phyloP scores from a whole-genome alignment of 2,329 filamentous ascomycete genomes.

The Phaeosphaeria sp. region DNA sequence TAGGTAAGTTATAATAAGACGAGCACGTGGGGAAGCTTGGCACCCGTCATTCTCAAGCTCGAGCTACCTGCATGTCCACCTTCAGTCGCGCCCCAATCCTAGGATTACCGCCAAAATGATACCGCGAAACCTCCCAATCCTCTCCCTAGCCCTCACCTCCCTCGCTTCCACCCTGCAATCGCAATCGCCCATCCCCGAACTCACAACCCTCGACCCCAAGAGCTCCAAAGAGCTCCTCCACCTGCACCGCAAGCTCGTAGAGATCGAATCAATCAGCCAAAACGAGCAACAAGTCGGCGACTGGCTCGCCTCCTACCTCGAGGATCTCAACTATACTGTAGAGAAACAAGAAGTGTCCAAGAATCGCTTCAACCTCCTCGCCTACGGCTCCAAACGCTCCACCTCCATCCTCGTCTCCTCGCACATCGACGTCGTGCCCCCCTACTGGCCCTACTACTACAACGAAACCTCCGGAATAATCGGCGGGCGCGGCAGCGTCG shows the following conservation, averaged over 20 bases:
- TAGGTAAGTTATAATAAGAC: no score
- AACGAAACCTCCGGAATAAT: constrained; percentile 61
- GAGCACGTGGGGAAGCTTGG: no score
- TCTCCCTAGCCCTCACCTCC: constrained; percentile 16
- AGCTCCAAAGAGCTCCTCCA: constrained; percentile 63
- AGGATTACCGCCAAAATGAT: constrained; percentile 21
- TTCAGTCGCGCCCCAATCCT: constrained; percentile 2
- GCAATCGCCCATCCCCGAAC: constrained; percentile 10
- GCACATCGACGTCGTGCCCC: constrained; percentile 79
- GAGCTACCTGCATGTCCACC: no score
- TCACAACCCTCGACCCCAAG: constrained; percentile 23
- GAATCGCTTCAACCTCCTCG: constrained; percentile 77
- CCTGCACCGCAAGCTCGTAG: constrained; percentile 77
- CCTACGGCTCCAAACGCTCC: constrained; percentile 62
- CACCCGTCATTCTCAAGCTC: no score
- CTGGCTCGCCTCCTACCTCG: constrained; percentile 73
- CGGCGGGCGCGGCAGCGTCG: constrained; percentile 76
- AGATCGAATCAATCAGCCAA: constrained; percentile 74
- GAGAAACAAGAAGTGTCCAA: constrained; percentile 62
- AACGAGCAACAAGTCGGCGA: constrained; percentile 72
- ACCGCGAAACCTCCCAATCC: constrained; percentile 14
- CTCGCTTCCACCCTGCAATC: constrained; percentile 8
- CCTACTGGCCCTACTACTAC: constrained; percentile 71
- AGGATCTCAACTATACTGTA: constrained; percentile 66
- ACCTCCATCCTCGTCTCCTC: constrained; percentile 73